Evolutionary conservation across 495 filamentous ascomycete species (phyloP).

Genomic region (Penicillium bialowiezense): DNA sequence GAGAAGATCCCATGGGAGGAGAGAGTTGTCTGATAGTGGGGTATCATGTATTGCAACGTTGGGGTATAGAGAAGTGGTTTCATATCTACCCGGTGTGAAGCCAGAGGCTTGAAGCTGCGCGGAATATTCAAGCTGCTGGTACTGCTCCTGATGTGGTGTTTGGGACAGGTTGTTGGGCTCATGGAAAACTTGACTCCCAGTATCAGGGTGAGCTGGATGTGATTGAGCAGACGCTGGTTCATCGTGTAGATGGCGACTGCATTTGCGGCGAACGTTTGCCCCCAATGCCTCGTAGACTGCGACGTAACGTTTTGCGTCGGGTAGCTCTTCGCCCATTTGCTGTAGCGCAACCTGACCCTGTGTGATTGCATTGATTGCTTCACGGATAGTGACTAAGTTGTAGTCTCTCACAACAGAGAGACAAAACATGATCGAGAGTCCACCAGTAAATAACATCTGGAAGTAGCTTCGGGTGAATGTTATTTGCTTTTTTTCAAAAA

Average conservation of each 20-base stretch:
- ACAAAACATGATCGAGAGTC: slow-evolving; percentile 26
- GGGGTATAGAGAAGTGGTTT: background rate
- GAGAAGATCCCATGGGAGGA: slow-evolving; percentile 21
- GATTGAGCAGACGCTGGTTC: background rate
- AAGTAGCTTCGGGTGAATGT: slow-evolving; percentile 32
- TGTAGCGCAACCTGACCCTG: slow-evolving; percentile 12
- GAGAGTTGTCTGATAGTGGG: slow-evolving; percentile 9
- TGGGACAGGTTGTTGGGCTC: background rate
- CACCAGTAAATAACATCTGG: slow-evolving; percentile 26
- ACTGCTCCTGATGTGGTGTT: background rate
- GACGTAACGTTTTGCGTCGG: slow-evolving; percentile 25
- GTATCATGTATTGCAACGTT: background rate
- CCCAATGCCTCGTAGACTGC: slow-evolving; percentile 26
- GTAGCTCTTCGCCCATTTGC: slow-evolving; percentile 17
- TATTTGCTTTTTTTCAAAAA: slow-evolving; percentile 19
- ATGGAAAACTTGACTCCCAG: background rate
- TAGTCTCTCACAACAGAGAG: slow-evolving; percentile 19
- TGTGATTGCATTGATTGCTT: slow-evolving; percentile 15
- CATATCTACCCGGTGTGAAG: background rate
- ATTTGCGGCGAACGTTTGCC: slow-evolving; percentile 17
- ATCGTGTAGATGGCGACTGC: slow-evolving; percentile 6
- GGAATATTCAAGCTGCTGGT: background rate
- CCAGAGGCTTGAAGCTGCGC: background rate
- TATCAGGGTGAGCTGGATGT: background rate
- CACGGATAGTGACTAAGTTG: slow-evolving; percentile 5